phyloP scores from a whole-genome alignment of 257 asterid genomes.

The Solanum phureja region DNA sequence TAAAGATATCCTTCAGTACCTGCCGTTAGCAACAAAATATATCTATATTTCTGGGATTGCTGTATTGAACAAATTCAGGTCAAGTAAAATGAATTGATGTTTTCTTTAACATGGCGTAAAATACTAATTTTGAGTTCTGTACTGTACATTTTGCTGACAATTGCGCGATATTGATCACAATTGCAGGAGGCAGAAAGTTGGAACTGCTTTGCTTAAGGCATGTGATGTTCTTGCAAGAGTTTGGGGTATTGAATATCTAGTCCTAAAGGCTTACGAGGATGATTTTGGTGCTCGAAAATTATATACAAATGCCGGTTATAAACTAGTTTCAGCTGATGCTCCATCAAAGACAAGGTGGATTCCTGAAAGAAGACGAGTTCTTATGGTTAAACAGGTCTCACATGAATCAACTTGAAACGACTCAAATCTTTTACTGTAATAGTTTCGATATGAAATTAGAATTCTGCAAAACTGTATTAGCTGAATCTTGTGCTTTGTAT shows the following conservation, averaged over 20 bases:
- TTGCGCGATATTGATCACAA: too few species aligned
- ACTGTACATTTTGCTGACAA: too few species aligned
- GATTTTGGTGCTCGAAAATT: slow-evolving; percentile 58
- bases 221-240: neutral
- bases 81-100: neutral
- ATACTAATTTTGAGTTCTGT: neutral
- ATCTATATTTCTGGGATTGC: neutral
- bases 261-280: slow-evolving; percentile 69
- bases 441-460: neutral
- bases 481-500: neutral
- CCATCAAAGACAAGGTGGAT: slow-evolving; percentile 63
- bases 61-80: neutral
- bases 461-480: neutral
- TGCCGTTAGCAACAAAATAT: neutral
- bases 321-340: slow-evolving; percentile 52
- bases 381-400: slow-evolving; percentile 38
- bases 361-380: slow-evolving; percentile 53
- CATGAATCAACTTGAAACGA: too few species aligned
- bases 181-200: neutral
- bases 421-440: neutral
- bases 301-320: slow-evolving; percentile 60
- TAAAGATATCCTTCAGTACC: neutral
- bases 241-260: slow-evolving; percentile 26
- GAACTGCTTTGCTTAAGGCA: neutral
- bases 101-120: neutral